Evolutionary conservation across 164 flowering plant genomes (phyloP).

Genomic region (Macadamia tetraphylla): DNA sequence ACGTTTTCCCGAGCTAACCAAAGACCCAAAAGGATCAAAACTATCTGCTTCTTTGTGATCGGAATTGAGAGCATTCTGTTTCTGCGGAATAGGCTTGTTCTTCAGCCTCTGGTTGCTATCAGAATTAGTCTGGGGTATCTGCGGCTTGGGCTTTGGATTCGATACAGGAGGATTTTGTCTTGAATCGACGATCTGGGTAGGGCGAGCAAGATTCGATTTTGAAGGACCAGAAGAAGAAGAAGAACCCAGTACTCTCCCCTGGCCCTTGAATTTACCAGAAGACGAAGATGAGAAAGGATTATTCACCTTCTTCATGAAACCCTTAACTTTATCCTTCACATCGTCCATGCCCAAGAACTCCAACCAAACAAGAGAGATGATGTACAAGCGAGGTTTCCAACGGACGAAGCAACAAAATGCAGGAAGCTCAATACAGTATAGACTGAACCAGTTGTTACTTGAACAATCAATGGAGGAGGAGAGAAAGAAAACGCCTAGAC

Average conservation of each 20-base stretch:
- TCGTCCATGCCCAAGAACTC: conserved; percentile 47
- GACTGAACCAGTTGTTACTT: no score
- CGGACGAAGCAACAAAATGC: not conserved
- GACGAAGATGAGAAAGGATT: conserved; percentile 52
- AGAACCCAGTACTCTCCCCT: conserved; percentile 75
- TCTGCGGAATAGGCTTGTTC: not conserved
- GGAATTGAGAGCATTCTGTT: not conserved
- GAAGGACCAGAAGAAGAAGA: conserved; percentile 38
- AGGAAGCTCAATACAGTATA: not conserved
- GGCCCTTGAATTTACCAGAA: conserved; percentile 87
- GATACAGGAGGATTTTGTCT: conserved; percentile 12
- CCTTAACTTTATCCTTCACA: conserved; percentile 78
- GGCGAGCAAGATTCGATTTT: conserved; percentile 21
- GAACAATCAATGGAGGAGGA: not conserved
- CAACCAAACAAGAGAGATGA: not conserved
- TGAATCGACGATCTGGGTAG: conserved; percentile 10
- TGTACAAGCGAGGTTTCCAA: not conserved
- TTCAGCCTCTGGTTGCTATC: not conserved
- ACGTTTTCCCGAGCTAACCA: conserved; percentile 58
- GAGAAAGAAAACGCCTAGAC: not conserved
- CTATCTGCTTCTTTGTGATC: conserved; percentile 27
- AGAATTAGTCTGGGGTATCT: not conserved
- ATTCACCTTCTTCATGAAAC: conserved; percentile 85
- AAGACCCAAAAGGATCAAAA: conserved; percentile 67
- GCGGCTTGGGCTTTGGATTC: not conserved